These are phyloP conservation scores for Ustilago xerochloae DNA, from an alignment of 1,284 basidiomycete species.

Conservation along the genomic window DNA sequence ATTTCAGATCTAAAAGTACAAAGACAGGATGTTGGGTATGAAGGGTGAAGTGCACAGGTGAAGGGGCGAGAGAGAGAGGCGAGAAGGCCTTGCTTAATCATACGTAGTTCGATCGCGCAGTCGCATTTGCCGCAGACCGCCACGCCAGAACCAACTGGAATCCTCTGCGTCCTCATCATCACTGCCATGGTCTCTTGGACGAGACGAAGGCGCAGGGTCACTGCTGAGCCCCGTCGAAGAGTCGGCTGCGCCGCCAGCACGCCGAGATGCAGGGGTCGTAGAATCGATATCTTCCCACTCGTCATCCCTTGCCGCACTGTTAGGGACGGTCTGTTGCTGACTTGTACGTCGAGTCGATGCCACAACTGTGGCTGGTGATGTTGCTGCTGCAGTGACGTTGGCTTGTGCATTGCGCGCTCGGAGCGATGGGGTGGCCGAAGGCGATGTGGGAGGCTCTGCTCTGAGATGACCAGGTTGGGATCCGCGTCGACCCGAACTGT, in stretches of 20 bases:
- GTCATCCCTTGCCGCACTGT: constrained; percentile 14
- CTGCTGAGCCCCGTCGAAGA: neutral
- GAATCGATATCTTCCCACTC: constrained; percentile 38
- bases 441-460: neutral
- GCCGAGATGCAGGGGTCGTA: neutral
- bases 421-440: neutral
- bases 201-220: constrained; percentile 5
- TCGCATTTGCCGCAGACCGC: constrained; percentile 51
- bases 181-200: constrained; percentile 19
- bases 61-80: neutral
- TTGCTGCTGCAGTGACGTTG: neutral
- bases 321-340: neutral
- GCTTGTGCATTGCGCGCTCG: neutral
- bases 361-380: neutral
- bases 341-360: neutral
- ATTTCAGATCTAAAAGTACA: constrained; percentile 11
- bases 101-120: constrained; percentile 55
- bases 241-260: constrained; percentile 3
- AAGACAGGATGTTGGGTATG: too few relatives aligned
- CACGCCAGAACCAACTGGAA: constrained; percentile 58
- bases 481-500: constrained; percentile 2
- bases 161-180: constrained; percentile 37
- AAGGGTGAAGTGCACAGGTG: too few relatives aligned
- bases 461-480: too few relatives aligned
- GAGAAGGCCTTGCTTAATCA: constrained; percentile 18